Percentiles rank a stretch among this genome's conserved stretches.
Conservation (phyloP, 768 basidiomycete genomes). For the Hygrophoropsis aurantiaca region DNA sequence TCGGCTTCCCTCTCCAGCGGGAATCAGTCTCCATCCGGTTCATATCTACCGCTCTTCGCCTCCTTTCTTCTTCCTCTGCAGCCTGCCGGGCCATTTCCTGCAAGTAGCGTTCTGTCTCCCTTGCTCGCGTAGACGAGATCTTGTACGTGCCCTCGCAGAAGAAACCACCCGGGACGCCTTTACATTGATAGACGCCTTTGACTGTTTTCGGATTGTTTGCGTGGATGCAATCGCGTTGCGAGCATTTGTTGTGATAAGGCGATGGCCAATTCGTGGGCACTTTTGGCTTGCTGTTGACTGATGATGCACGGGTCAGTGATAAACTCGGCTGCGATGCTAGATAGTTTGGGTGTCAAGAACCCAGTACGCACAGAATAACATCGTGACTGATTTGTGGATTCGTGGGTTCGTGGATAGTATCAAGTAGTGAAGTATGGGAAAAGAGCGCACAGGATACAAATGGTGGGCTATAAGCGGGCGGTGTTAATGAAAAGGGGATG, state of each 20-base stretch:
- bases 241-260: conserved; percentile 36
- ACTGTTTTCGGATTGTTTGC: conserved; percentile 28
- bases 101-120: conserved; percentile 31
- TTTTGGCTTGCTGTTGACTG: conserved; percentile 32
- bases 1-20: conserved; percentile 10
- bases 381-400: conserved; percentile 15
- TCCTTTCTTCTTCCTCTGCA: conserved; percentile 30
- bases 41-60: conserved; percentile 25
- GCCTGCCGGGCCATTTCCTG: conserved; percentile 22
- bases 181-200: conserved; percentile 32
- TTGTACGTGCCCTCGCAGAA: conserved; percentile 35
- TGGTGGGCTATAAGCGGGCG: conserved; percentile 14
- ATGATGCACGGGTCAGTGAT: not conserved
- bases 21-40: conserved; percentile 19
- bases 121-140: conserved; percentile 30
- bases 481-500: conserved; percentile 25
- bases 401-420: too few species aligned
- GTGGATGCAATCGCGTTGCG: conserved; percentile 29
- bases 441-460: conserved; percentile 2
- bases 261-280: conserved; percentile 35
- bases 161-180: conserved; percentile 33
- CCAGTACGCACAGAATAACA: conserved; percentile 27
- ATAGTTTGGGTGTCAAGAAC: conserved; percentile 5
- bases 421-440: conserved; percentile 14
- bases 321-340: conserved; percentile 7